Conservation (phyloP, 2,329 filamentous ascomycete genomes). For the Colletotrichum navitas region DNA sequence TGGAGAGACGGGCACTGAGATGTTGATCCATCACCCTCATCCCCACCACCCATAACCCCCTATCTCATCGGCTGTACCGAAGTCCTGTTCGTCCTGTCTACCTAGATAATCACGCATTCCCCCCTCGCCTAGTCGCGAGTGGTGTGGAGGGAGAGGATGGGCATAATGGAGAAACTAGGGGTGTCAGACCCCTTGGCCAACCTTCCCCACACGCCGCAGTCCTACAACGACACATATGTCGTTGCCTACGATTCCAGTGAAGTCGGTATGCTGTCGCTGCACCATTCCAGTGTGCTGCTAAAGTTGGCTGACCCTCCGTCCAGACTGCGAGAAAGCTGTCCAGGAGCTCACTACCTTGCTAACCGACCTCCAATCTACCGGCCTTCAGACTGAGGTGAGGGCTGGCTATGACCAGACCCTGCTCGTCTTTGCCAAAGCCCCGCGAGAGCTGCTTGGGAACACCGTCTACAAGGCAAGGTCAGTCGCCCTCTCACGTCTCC, state of each 20-base stretch:
- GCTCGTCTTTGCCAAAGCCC: conserved; percentile 75
- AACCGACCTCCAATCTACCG: conserved; percentile 70
- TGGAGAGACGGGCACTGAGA: no score
- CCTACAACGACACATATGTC: conserved; percentile 56
- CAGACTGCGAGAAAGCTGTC: conserved; percentile 52
- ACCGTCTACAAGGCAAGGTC: conserved; percentile 77
- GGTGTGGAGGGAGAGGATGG: conserved; percentile 32
- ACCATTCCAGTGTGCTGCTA: not conserved
- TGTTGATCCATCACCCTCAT: conserved; percentile 11
- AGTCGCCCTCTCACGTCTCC: not conserved
- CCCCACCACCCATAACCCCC: not conserved
- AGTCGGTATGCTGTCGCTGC: conserved; percentile 47
- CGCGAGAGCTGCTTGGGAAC: conserved; percentile 72
- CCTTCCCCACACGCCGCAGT: conserved; percentile 36
- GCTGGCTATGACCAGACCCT: conserved; percentile 76
- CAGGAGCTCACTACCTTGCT: conserved; percentile 62
- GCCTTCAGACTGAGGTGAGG: conserved; percentile 78
- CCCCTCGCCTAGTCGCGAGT: conserved; percentile 15
- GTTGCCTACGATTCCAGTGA: conserved; percentile 54
- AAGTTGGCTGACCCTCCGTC: not conserved
- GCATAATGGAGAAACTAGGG: conserved; percentile 40
- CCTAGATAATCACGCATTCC: conserved; percentile 36
- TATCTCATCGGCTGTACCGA: conserved; percentile 37
- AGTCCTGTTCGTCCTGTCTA: not conserved
- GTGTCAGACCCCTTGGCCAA: conserved; percentile 33